These are phyloP conservation scores for Circinella minor DNA, from an alignment of 371 early-diverging fungal species.

Conservation along the genomic window DNA sequence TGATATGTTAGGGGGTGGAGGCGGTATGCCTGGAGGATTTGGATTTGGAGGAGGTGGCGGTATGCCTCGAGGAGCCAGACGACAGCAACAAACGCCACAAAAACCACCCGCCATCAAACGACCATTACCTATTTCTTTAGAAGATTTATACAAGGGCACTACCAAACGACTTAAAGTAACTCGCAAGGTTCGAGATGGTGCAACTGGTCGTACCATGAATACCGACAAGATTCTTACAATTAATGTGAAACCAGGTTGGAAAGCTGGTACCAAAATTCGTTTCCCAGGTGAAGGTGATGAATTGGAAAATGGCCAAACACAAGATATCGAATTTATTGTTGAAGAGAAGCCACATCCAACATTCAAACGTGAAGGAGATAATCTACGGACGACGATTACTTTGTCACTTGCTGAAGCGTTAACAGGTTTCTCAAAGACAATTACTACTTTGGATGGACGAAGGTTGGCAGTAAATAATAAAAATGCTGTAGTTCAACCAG, in stretches of 20 bases:
- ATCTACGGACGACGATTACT: constrained; percentile 70
- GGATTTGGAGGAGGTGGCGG: constrained; percentile 31
- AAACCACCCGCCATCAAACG: constrained; percentile 70
- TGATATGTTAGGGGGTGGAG: constrained; percentile 31
- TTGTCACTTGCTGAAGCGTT: constrained; percentile 84
- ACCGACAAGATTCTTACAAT: constrained; percentile 88
- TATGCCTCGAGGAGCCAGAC: constrained; percentile 23
- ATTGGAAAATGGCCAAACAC: constrained; percentile 73
- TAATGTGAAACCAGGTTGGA: constrained; percentile 96
- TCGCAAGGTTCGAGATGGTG: constrained; percentile 63
- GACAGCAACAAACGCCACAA: constrained; percentile 25
- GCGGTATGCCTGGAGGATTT: constrained; percentile 43
- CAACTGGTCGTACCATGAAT: constrained; percentile 50
- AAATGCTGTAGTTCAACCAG: constrained; percentile 72
- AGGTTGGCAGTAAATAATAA: constrained; percentile 68
- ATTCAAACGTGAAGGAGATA: constrained; percentile 92
- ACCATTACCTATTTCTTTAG: constrained; percentile 80
- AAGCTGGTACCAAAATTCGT: constrained; percentile 96
- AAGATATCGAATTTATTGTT: constrained; percentile 95
- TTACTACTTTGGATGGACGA: constrained; percentile 83
- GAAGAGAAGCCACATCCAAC: constrained; percentile 91
- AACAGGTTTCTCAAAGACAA: constrained; percentile 74
- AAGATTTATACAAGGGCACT: constrained; percentile 92
- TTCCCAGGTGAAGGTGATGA: constrained; percentile 96
- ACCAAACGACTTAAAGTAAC: constrained; percentile 95